Percentiles rank a stretch among this genome's conserved stretches.
Conservation (phyloP, 768 basidiomycete genomes). For the Daedaleopsis sinensis region DNA sequence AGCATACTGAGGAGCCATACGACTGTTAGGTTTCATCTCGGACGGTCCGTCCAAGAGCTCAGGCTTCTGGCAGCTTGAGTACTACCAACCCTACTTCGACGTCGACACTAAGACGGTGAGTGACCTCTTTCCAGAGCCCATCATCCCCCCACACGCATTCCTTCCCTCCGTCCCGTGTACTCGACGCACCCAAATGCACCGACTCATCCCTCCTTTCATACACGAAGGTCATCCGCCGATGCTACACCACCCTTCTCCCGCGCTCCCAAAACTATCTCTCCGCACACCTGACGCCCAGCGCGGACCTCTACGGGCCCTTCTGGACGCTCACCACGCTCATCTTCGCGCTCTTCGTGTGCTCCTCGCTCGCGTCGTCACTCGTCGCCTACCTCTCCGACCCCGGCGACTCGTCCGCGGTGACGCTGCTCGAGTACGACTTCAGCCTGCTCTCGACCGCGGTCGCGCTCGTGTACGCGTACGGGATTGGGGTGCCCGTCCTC, state of each 20-base stretch:
- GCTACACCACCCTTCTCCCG: conserved; percentile 81
- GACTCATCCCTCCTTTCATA: conserved; percentile 1
- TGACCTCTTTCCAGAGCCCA: background rate
- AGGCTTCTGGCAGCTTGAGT: conserved; percentile 81
- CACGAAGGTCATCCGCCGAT: conserved; percentile 69
- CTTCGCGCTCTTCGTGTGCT: conserved; percentile 90
- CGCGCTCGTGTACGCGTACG: conserved; percentile 86
- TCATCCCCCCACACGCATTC: background rate
- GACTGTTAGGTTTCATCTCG: conserved; percentile 59
- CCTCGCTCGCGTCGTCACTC: conserved; percentile 88
- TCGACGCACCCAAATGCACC: background rate
- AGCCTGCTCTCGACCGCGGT: conserved; percentile 81
- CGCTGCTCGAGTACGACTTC: conserved; percentile 80
- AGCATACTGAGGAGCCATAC: background rate
- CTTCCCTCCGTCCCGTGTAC: conserved; percentile 3
- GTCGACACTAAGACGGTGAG: conserved; percentile 77
- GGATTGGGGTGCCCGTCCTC: conserved; percentile 75
- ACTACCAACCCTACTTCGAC: conserved; percentile 88
- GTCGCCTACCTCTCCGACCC: conserved; percentile 78
- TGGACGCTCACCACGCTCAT: conserved; percentile 97
- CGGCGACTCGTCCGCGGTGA: conserved; percentile 31
- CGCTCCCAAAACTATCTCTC: conserved; percentile 63
- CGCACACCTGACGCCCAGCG: conserved; percentile 62
- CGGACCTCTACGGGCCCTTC: conserved; percentile 89
- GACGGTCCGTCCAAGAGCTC: conserved; percentile 53